Evolutionary conservation across 257 asterid genomes (phyloP), one percentile per base, ranked within the genome.

Genomic region (Sherardia arvensis): DNA sequence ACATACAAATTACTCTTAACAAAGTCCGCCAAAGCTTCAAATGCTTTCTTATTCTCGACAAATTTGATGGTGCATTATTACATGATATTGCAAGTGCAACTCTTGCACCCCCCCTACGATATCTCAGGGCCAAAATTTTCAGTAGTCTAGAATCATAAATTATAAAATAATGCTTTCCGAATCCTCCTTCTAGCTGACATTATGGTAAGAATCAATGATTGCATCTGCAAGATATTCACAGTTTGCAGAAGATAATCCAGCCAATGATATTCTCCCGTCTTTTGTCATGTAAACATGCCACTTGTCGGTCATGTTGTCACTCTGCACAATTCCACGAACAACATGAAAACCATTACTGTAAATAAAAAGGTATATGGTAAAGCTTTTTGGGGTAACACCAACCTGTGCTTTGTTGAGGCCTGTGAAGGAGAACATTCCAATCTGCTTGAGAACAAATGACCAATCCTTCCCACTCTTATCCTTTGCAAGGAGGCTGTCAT

Each of bases 271-370:
- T 76, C 97, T 85, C 64, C 99, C 97, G 40, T 89, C 96, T 77
- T 87, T 89, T 48, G 97, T 92, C 97, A 89, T 89, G 88, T 92
- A 92, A 28, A 89, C 77, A 59, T 87, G 97, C 99, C 99, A 92
- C 75, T 89, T 85, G 74, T 76, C 69, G 64, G 88, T 82, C 96
- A 89, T 89, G 91, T 85, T 89, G 12, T 92, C 96, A 61, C 89
- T 80, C 99, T 92, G 90, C 56, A 28, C n/a, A n/a, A n/a, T n/a
- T n/a, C n/a, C n/a, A n/a, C n/a, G 60, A 45, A 61, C 32, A 40
- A 29, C 22, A 60, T 49, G 29, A 56, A 57, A 56, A 51, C 27
- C 21, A 65, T 62, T 55, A 69, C 67, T 11, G 27, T 48, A 38
- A 8, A 5, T 25, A 56, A 27, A 27, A 56, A 8, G 33, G 7